phyloP scores from a whole-genome alignment of 371 early-diverging fungal species.

The Rhizopus stolonifer region DNA sequence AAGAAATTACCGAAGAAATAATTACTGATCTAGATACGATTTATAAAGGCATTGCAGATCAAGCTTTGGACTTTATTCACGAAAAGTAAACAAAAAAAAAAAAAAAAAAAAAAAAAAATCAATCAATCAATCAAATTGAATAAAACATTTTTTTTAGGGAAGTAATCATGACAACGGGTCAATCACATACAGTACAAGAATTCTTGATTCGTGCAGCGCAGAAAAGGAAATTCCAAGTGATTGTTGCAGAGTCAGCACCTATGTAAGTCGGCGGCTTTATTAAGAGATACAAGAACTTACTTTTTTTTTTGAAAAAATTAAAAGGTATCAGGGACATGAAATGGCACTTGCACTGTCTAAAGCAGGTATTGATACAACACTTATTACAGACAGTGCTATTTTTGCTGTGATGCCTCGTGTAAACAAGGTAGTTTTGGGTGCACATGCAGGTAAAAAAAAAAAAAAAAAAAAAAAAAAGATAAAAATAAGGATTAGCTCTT shows the following conservation, averaged over 20 bases:
- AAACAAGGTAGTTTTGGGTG: constrained; percentile 94
- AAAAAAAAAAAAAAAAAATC: background rate
- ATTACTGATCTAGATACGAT: constrained; percentile 79
- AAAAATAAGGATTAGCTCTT: background rate
- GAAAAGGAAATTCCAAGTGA: constrained; percentile 88
- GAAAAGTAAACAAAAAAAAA: constrained; percentile 62
- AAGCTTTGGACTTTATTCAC: constrained; percentile 87
- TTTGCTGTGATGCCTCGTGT: constrained; percentile 97
- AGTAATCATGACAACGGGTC: constrained; percentile 92
- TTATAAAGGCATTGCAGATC: constrained; percentile 71
- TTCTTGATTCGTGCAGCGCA: constrained; percentile 87
- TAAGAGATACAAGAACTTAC: too few relatives aligned
- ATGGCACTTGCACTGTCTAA: constrained; percentile 77
- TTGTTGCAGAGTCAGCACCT: constrained; percentile 91
- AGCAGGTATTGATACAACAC: constrained; percentile 88
- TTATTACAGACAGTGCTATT: constrained; percentile 90
- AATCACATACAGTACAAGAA: constrained; percentile 81
- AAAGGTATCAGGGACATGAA: constrained; percentile 78
- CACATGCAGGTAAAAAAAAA: constrained; percentile 76
- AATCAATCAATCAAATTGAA: too few relatives aligned
- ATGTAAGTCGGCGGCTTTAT: too few relatives aligned
- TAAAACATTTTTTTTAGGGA: too few relatives aligned
- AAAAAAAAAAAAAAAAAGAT: too few relatives aligned
- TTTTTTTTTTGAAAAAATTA: too few relatives aligned
- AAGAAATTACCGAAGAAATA: constrained; percentile 80